A percentile compares a stretch with the other conserved stretches of the same genome.
Conservation (phyloP, 352 stramenopile genomes). For the Bremia lactucae region DNA sequence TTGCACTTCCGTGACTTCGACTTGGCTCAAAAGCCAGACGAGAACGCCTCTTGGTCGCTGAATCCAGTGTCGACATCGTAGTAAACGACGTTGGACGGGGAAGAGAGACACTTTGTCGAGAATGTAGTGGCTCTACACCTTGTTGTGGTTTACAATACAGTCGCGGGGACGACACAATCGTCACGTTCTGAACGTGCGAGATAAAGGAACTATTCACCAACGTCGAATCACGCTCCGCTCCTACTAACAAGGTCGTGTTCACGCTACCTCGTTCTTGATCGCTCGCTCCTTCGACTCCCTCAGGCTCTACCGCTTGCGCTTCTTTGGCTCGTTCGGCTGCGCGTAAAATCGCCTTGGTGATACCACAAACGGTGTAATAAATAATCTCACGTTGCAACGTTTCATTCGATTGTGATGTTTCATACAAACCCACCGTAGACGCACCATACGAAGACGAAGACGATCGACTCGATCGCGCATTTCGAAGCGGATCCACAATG, state of each 20-base stretch:
- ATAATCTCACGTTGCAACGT: constrained; percentile 75
- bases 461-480: constrained; percentile 14
- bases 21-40: constrained; percentile 16
- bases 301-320: too few relatives aligned
- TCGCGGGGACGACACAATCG: constrained; percentile 34
- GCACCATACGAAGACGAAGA: constrained; percentile 21
- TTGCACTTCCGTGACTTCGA: constrained; percentile 13
- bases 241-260: constrained; percentile 31
- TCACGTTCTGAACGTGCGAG: constrained; percentile 32
- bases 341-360: constrained; percentile 62
- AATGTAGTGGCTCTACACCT: constrained; percentile 2
- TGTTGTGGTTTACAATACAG: constrained; percentile 30
- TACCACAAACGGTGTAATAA: constrained; percentile 73
- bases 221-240: constrained; percentile 41
- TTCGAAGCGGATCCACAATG: constrained; percentile 3
- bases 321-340: constrained; percentile 28
- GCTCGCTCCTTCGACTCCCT: constrained; percentile 10
- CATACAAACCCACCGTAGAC: constrained; percentile 22
- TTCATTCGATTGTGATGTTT: constrained; percentile 57
- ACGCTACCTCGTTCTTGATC: constrained; percentile 8
- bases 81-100: constrained; percentile 18
- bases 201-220: constrained; percentile 37
- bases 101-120: neutral
- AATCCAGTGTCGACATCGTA: constrained; percentile 4
- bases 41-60: constrained; percentile 6